Evolutionary conservation across 2,329 filamentous ascomycete genomes (phyloP), one percentile per base, ranked within the genome.

Genomic region (Colletotrichum sansevieriae): DNA sequence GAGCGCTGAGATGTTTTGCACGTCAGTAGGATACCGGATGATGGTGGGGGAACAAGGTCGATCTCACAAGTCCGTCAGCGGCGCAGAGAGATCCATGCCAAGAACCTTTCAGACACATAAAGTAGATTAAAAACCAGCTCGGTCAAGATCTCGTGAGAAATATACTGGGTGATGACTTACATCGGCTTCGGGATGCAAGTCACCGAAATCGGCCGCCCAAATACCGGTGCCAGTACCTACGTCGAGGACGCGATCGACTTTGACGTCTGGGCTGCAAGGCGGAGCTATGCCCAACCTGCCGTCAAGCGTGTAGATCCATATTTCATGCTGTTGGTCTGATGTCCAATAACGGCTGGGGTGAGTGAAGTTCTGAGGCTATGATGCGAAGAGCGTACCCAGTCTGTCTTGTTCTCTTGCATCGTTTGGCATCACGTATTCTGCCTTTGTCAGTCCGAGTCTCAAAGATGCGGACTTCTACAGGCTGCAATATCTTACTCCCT

Each of bases 1-100:
- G 86, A 3, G 86, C 80, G 63, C 83, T 29, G 25, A 13, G 29
- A 29, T 8, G 7, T 29, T 7, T 7, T 2, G 1, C 29, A 8
- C 8, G 29, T 29, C 29, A 29, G 29, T 9, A 25, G 25, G 25
- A 9, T 29, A 29, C 6, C 29, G 29, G 29, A 9, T 29, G 29
- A 7, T 29, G 29, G 7, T 29, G 29, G 8, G 8, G 29, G 29
- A 8, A 29, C 7, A 29, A 29, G 29, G 29, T 2, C 29, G 8
- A 29, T 29, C 13, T 51, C 29, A 51, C 47, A 51, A 3, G 22
- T n/a, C 22, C 29, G 1, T 0, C 47, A 0, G 2, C 47, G 47
- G 47, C 1, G 47, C 47, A 29, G 47, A 51, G 22, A 51, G 47
- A 51, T 51, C 47, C 47, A 51, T 51, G 20, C 47, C 47, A n/a